Conservation (phyloP, 805 yeast species). For the Metschnikowia lochheadii region DNA sequence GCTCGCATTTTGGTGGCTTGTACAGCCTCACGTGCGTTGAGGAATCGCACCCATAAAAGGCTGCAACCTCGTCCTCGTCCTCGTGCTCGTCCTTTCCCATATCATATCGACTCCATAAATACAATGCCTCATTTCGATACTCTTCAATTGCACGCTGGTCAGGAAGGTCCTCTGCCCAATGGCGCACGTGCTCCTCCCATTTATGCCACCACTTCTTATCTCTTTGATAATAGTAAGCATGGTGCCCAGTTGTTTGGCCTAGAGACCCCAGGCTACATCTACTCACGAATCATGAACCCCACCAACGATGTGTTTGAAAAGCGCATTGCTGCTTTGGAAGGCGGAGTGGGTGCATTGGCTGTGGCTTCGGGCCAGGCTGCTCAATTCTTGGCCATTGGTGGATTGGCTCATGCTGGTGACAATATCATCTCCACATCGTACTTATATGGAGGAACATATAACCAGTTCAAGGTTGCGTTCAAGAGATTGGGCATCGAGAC, state of each 20-base stretch:
- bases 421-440: slow-evolving; percentile 83
- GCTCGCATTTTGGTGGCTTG: background rate
- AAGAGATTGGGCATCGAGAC: slow-evolving; percentile 84
- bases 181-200: slow-evolving; percentile 90
- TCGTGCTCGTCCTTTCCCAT: too few relatives aligned
- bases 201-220: slow-evolving; percentile 87
- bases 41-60: background rate
- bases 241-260: slow-evolving; percentile 90
- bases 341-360: slow-evolving; percentile 88
- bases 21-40: slow-evolving; percentile 4
- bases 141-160: slow-evolving; percentile 93
- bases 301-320: slow-evolving; percentile 88
- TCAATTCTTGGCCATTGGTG: slow-evolving; percentile 77
- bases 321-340: slow-evolving; percentile 88
- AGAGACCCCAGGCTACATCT: slow-evolving; percentile 79
- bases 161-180: slow-evolving; percentile 59
- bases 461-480: slow-evolving; percentile 90
- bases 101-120: background rate
- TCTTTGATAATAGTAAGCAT: slow-evolving; percentile 81
- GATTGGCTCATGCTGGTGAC: slow-evolving; percentile 83
- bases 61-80: background rate
- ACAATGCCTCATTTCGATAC: slow-evolving; percentile 75
- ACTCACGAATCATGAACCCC: slow-evolving; percentile 89
- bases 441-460: slow-evolving; percentile 94
- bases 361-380: slow-evolving; percentile 97